Percentiles rank a stretch among this genome's conserved stretches.
Conservation (phyloP, 2,329 filamentous ascomycete species). For the Claviceps cyperi region DNA sequence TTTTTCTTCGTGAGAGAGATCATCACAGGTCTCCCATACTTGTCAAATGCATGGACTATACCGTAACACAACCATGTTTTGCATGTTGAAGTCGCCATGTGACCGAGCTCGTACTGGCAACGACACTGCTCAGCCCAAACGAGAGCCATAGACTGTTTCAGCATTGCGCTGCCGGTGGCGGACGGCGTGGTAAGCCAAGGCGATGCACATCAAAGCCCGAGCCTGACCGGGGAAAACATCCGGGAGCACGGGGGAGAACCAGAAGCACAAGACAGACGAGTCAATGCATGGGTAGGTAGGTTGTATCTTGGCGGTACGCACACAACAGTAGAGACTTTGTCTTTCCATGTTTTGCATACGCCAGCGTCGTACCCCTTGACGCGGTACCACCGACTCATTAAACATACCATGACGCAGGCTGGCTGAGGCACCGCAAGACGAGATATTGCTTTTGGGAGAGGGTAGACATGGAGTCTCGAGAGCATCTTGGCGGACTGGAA, state of each 20-base stretch:
- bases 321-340: too few species aligned
- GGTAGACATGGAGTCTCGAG: background rate
- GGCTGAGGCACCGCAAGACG: too few species aligned
- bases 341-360: too few species aligned
- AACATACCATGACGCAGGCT: background rate
- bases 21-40: background rate
- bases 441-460: too few species aligned
- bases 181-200: background rate
- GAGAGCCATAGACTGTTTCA: background rate
- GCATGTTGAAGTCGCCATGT: conserved; percentile 1
- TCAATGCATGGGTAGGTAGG: background rate
- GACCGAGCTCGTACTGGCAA: background rate
- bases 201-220: background rate
- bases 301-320: background rate
- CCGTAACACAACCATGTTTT: background rate
- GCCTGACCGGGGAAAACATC: background rate
- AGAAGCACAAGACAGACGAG: background rate
- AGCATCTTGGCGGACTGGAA: background rate
- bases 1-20: too few species aligned
- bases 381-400: background rate
- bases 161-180: background rate
- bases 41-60: background rate
- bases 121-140: background rate
- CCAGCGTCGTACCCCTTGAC: background rate
- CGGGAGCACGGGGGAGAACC: background rate